Percentiles rank a stretch among this genome's conserved stretches.
Conservation (phyloP, 306 rosid genomes). For the Vigna hirtella region DNA sequence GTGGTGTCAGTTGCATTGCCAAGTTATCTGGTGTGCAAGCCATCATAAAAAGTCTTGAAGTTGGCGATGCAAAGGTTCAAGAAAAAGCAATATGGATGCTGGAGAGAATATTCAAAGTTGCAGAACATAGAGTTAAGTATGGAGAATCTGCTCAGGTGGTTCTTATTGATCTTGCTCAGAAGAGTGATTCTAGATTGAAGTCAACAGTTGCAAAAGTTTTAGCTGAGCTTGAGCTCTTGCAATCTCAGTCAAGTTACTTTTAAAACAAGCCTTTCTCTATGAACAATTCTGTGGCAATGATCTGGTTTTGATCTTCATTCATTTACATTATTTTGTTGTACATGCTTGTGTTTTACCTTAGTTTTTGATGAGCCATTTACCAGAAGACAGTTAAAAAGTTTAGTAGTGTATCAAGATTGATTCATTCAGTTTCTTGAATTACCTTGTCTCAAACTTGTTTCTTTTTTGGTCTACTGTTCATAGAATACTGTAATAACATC, state of each 20-base stretch:
- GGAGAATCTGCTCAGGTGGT: constrained; percentile 77
- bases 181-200: constrained; percentile 75
- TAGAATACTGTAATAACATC: background rate
- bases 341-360: constrained; percentile 36
- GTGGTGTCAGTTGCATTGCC: constrained; percentile 72
- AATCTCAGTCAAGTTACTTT: constrained; percentile 76
- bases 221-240: constrained; percentile 79
- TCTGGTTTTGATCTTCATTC: constrained; percentile 42
- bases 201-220: constrained; percentile 74
- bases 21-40: constrained; percentile 66
- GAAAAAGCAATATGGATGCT: constrained; percentile 85
- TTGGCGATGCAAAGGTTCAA: constrained; percentile 64
- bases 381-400: constrained; percentile 18
- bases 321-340: constrained; percentile 43
- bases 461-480: background rate
- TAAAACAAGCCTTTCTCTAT: constrained; percentile 48
- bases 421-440: constrained; percentile 22
- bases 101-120: constrained; percentile 76
- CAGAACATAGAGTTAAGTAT: constrained; percentile 64
- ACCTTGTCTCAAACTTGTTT: background rate
- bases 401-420: constrained; percentile 6
- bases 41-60: constrained; percentile 62
- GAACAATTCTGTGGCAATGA: constrained; percentile 29
- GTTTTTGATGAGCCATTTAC: constrained; percentile 20
- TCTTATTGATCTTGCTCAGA: constrained; percentile 84